Evolutionary conservation across 139 green algal genomes (phyloP).

Genomic region (Eudorina sp.): DNA sequence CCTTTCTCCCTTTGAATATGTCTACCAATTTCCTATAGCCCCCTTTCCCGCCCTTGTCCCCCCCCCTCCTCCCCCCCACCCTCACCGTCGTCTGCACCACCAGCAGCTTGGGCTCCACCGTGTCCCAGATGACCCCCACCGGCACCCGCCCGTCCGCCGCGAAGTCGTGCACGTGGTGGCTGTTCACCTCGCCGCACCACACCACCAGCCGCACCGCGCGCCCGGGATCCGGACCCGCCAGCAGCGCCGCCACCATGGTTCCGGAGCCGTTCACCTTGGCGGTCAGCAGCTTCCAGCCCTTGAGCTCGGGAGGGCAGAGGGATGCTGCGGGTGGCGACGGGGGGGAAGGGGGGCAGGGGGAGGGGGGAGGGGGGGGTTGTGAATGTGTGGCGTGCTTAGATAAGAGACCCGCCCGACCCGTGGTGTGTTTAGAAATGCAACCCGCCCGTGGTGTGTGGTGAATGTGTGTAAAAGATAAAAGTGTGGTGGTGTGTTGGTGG

Average conservation of each 20-base stretch:
- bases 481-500: too few species aligned
- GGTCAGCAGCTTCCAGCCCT: constrained; percentile 50
- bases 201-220: constrained; percentile 60
- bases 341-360: background rate
- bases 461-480: too few species aligned
- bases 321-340: constrained; percentile 42
- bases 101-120: constrained; percentile 71
- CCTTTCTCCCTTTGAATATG: too few species aligned
- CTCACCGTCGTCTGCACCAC: constrained; percentile 61
- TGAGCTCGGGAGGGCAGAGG: constrained; percentile 50
- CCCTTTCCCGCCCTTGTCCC: too few species aligned
- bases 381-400: too few species aligned
- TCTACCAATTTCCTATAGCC: too few species aligned
- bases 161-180: constrained; percentile 47
- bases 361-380: background rate
- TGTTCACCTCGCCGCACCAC: constrained; percentile 60
- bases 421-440: background rate
- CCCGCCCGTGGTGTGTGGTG: too few species aligned
- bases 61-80: background rate
- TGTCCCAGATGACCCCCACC: constrained; percentile 67
- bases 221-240: constrained; percentile 26
- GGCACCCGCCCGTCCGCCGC: constrained; percentile 50
- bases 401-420: background rate
- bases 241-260: constrained; percentile 65
- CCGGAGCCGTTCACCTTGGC: constrained; percentile 74